A percentile compares a stretch with the other conserved stretches of the same genome.
phyloP scores from a whole-genome alignment of 192 early-diverging fungal genomes.

The Cetraspora pellucida region DNA sequence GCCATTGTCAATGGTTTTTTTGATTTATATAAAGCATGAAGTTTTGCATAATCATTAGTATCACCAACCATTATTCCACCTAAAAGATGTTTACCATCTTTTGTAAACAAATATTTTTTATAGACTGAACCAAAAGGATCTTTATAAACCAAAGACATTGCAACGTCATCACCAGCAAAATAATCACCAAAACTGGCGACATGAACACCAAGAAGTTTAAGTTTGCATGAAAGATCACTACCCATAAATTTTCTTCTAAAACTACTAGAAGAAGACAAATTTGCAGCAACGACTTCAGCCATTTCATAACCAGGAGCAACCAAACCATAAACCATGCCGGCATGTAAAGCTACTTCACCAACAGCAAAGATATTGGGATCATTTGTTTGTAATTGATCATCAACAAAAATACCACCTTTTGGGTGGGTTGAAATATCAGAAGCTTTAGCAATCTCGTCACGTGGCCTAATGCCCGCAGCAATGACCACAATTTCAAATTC shows the following conservation, averaged over 20 bases:
- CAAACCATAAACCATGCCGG: slow-evolving; percentile 54
- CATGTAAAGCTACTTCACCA: slow-evolving; percentile 60
- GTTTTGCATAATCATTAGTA: slow-evolving; percentile 66
- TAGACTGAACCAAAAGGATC: slow-evolving; percentile 61
- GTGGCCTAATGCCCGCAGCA: slow-evolving; percentile 59
- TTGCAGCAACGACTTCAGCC: slow-evolving; percentile 65
- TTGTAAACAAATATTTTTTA: slow-evolving; percentile 63
- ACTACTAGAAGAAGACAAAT: slow-evolving; percentile 42
- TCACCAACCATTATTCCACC: slow-evolving; percentile 74
- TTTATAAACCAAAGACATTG: slow-evolving; percentile 46
- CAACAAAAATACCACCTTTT: slow-evolving; percentile 64
- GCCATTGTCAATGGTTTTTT: slow-evolving; percentile 46
- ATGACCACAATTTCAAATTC: slow-evolving; percentile 47
- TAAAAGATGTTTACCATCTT: slow-evolving; percentile 66
- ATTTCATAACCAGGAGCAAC: slow-evolving; percentile 74
- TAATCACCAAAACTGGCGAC: slow-evolving; percentile 73
- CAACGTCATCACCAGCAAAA: slow-evolving; percentile 48
- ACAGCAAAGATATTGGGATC: slow-evolving; percentile 57
- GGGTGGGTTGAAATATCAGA: slow-evolving; percentile 47
- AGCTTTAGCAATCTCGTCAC: slow-evolving; percentile 59
- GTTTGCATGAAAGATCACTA: slow-evolving; percentile 68
- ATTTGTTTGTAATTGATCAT: slow-evolving; percentile 52
- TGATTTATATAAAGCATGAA: slow-evolving; percentile 61
- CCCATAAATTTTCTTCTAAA: slow-evolving; percentile 30
- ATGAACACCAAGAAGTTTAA: slow-evolving; percentile 70